These are phyloP conservation scores for Syzygium grande DNA, from an alignment of 345 rosid species.

Conservation along the genomic window DNA sequence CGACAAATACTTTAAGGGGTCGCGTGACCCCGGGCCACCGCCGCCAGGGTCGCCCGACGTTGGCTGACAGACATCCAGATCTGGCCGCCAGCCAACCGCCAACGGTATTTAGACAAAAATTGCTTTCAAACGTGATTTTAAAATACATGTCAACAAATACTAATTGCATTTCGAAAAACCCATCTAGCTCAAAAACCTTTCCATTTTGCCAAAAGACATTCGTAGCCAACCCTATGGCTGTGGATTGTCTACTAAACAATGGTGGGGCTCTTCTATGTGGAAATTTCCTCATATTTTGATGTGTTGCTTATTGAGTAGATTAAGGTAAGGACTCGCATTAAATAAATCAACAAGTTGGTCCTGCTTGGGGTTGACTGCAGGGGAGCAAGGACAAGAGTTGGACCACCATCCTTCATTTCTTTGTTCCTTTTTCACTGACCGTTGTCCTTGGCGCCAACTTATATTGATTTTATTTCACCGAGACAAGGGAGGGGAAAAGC, in stretches of 20 bases:
- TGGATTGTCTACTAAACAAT: not conserved
- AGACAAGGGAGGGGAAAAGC: not conserved
- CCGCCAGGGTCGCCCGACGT: too few relatives aligned
- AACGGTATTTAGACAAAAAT: too few relatives aligned
- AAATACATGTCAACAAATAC: too few relatives aligned
- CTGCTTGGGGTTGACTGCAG: not conserved
- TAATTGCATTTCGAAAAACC: too few relatives aligned
- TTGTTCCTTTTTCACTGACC: not conserved
- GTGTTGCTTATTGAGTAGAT: not conserved
- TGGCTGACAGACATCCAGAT: too few relatives aligned
- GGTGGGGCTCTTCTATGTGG: not conserved
- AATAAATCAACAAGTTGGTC: not conserved
- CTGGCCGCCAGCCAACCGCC: too few relatives aligned
- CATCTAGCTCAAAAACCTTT: too few relatives aligned
- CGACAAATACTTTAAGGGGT: too few relatives aligned
- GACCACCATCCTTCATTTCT: not conserved
- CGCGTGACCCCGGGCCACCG: too few relatives aligned
- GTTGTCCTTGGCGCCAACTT: not conserved
- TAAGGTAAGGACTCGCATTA: not conserved
- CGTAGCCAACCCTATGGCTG: not conserved
- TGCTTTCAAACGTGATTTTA: too few relatives aligned
- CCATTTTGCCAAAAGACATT: too few relatives aligned
- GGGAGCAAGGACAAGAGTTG: not conserved
- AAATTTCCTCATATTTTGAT: not conserved
- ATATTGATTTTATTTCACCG: not conserved